Conservation (phyloP, 2,329 filamentous ascomycete genomes). For the Fusarium floridanum region DNA sequence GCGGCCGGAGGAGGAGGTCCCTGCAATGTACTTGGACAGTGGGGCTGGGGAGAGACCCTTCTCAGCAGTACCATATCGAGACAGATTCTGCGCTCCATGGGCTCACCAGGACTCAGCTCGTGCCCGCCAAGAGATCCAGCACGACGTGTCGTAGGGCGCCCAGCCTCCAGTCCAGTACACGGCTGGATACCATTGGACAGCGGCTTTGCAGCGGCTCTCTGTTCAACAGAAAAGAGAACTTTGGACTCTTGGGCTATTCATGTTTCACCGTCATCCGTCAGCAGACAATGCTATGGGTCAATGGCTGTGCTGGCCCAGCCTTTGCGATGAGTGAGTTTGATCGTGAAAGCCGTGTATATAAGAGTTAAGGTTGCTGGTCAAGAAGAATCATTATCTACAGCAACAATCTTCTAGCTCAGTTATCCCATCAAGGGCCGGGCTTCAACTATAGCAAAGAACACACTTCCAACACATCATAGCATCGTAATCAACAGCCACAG, state of each 20-base stretch:
- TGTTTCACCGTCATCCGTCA: background rate
- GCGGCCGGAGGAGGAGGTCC: background rate
- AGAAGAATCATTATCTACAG: background rate
- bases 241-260: background rate
- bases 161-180: background rate
- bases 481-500: background rate
- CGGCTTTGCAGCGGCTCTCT: background rate
- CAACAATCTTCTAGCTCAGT: background rate
- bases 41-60: background rate
- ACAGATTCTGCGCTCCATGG: background rate
- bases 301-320: conserved; percentile 3
- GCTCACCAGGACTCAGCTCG: background rate
- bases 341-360: background rate
- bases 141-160: background rate
- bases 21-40: no score
- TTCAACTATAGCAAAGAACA: no score
- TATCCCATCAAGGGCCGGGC: no score
- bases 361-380: background rate
- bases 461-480: no score
- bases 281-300: background rate
- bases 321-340: background rate
- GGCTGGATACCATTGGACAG: background rate
- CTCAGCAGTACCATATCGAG: background rate
- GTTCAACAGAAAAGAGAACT: background rate
- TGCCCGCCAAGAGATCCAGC: background rate